A percentile compares a stretch with the other conserved stretches of the same genome.
These are phyloP conservation scores for Forsythia viridissima DNA, from an alignment of 257 asterid genomes.

Conservation along the genomic window DNA sequence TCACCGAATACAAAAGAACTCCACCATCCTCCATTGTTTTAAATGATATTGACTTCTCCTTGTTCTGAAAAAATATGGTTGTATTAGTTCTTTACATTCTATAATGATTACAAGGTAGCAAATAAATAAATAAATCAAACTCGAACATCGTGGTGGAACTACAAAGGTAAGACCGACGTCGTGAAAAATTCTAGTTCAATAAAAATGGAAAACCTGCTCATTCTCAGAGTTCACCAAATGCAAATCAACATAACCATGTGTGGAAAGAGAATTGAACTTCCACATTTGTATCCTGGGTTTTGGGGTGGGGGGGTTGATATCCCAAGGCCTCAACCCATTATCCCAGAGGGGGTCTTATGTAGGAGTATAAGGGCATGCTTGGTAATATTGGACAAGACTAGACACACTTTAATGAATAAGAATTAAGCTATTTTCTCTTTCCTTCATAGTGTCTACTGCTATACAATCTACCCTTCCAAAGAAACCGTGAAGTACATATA, in stretches of 20 bases:
- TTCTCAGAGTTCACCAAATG: background rate
- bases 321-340: background rate
- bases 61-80: constrained; percentile 61
- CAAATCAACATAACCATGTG: background rate
- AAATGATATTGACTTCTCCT: constrained; percentile 78
- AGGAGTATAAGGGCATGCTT: background rate
- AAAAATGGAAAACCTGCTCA: background rate
- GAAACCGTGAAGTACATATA: constrained; percentile 3
- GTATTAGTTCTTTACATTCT: constrained; percentile 26
- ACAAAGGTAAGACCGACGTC: background rate
- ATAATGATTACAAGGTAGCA: constrained; percentile 9
- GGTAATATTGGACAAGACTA: background rate
- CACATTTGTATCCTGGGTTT: background rate
- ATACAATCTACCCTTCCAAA: background rate
- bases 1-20: constrained; percentile 85
- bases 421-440: background rate
- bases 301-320: background rate
- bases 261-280: constrained; percentile 7
- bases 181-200: background rate
- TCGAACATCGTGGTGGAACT: constrained; percentile 8
- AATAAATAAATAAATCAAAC: background rate
- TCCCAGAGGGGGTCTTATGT: background rate
- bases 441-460: background rate
- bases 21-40: constrained; percentile 96
- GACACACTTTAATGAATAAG: background rate